These are phyloP conservation scores for Cercophora sp. DNA, from an alignment of 495 filamentous ascomycete genomes.

Conservation along the genomic window DNA sequence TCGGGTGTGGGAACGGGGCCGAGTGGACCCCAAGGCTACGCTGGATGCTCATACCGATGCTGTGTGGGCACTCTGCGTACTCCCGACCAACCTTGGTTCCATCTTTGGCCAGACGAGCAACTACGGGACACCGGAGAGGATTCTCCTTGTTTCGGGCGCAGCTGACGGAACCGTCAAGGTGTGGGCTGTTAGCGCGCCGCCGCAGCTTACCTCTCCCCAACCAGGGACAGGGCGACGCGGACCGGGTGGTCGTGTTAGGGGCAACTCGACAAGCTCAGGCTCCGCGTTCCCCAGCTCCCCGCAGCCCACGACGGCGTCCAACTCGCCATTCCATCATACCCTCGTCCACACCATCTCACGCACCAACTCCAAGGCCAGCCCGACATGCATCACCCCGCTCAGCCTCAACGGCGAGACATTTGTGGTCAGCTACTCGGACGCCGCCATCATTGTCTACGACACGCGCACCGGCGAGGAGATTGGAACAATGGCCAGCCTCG, in stretches of 20 bases:
- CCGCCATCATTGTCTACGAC: constrained; percentile 84
- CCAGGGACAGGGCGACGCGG: constrained; percentile 54
- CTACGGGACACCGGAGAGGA: constrained; percentile 74
- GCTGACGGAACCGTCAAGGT: constrained; percentile 90
- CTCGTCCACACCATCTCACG: constrained; percentile 82
- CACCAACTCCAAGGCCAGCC: constrained; percentile 63
- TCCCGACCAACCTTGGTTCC: constrained; percentile 76
- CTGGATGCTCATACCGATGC: constrained; percentile 92
- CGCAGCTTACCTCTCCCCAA: constrained; percentile 75
- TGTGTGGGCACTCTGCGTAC: constrained; percentile 90
- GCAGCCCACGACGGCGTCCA: constrained; percentile 75
- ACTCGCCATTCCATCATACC: constrained; percentile 53
- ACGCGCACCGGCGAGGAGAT: constrained; percentile 89
- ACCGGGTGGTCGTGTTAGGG: constrained; percentile 75
- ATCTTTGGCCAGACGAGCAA: constrained; percentile 68
- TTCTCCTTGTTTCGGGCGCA: constrained; percentile 84
- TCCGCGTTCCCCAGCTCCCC: constrained; percentile 85
- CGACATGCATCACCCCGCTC: constrained; percentile 87
- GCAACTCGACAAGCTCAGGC: constrained; percentile 85
- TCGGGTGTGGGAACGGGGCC: constrained; percentile 87
- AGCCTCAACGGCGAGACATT: constrained; percentile 85
- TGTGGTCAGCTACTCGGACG: constrained; percentile 87
- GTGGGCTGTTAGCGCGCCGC: constrained; percentile 92
- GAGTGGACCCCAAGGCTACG: constrained; percentile 93
- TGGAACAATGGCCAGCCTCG: constrained; percentile 82